Percentiles rank a stretch among this genome's conserved stretches.
Evolutionary conservation across 805 yeast genomes (phyloP).

Genomic region (Torulaspora microellipsoides): DNA sequence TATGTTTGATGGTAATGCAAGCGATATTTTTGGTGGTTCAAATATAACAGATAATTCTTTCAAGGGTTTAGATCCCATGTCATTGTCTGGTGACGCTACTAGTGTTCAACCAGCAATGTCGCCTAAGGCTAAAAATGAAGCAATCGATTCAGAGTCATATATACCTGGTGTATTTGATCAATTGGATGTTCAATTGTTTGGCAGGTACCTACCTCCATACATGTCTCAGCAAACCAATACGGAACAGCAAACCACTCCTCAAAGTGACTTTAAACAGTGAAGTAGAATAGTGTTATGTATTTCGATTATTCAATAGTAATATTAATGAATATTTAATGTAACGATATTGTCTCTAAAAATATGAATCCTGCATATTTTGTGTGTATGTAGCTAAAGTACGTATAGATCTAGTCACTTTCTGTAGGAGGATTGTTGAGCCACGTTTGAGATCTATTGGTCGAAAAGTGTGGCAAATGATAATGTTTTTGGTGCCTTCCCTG

Average conservation of each 20-base stretch:
- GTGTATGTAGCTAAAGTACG: too few species aligned
- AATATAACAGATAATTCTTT: conserved; percentile 5
- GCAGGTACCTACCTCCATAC: conserved; percentile 77
- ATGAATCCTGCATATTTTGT: too few species aligned
- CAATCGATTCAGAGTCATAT: conserved; percentile 26
- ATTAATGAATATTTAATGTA: background rate
- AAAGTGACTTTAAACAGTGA: conserved; percentile 2
- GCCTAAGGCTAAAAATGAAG: background rate
- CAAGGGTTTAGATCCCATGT: conserved; percentile 6
- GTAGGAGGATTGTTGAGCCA: conserved; percentile 3
- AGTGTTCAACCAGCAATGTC: background rate
- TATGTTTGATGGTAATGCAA: conserved; percentile 4
- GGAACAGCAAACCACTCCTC: conserved; percentile 5
- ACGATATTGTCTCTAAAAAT: too few species aligned
- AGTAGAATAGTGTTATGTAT: background rate
- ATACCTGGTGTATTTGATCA: conserved; percentile 83
- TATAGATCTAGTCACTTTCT: background rate
- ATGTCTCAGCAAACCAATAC: conserved; percentile 41
- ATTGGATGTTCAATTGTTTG: conserved; percentile 79
- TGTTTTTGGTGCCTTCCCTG: conserved; percentile 18
- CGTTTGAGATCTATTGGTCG: conserved; percentile 12
- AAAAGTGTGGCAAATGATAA: conserved; percentile 27
- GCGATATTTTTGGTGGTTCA: conserved; percentile 3
- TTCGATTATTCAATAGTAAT: background rate
- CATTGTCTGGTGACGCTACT: conserved; percentile 3